A percentile compares a stretch with the other conserved stretches of the same genome.
phyloP scores from a whole-genome alignment of 2,329 filamentous ascomycete genomes.

The Coleophoma crateriformis region DNA sequence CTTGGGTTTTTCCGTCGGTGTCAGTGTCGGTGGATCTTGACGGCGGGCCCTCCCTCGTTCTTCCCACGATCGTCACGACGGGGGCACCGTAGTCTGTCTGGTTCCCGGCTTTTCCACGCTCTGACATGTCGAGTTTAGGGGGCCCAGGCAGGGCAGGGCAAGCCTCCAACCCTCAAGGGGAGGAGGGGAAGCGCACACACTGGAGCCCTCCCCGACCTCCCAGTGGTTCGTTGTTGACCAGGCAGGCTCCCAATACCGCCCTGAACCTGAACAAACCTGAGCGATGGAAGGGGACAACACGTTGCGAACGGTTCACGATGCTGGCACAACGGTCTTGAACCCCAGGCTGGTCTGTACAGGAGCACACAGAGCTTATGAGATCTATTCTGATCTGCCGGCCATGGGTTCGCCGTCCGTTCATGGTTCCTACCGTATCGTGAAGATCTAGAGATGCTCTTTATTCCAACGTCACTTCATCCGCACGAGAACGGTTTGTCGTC shows the following conservation, averaged over 20 bases:
- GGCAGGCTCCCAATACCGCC: conserved; percentile 11
- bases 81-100: conserved; percentile 10
- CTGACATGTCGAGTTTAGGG: conserved; percentile 12
- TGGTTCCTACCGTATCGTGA: conserved; percentile 9
- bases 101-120: conserved; percentile 6
- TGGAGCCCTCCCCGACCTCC: conserved; percentile 18
- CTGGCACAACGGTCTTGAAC: conserved; percentile 6
- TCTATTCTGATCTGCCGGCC: conserved; percentile 15
- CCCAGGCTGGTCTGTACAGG: conserved; percentile 13
- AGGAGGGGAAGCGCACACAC: background rate
- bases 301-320: conserved; percentile 24
- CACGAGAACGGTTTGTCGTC: background rate
- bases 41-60: conserved; percentile 11
- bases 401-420: conserved; percentile 14
- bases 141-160: conserved; percentile 4
- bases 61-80: too few relatives aligned
- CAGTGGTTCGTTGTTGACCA: conserved; percentile 5
- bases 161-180: conserved; percentile 17
- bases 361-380: too few relatives aligned
- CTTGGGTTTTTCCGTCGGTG: background rate
- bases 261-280: conserved; percentile 8
- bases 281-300: conserved; percentile 12
- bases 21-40: background rate
- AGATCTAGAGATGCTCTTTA: conserved; percentile 1
- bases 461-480: conserved; percentile 15